These are phyloP conservation scores for Naganishia kalamii DNA, from an alignment of 768 basidiomycete species.

Conservation along the genomic window DNA sequence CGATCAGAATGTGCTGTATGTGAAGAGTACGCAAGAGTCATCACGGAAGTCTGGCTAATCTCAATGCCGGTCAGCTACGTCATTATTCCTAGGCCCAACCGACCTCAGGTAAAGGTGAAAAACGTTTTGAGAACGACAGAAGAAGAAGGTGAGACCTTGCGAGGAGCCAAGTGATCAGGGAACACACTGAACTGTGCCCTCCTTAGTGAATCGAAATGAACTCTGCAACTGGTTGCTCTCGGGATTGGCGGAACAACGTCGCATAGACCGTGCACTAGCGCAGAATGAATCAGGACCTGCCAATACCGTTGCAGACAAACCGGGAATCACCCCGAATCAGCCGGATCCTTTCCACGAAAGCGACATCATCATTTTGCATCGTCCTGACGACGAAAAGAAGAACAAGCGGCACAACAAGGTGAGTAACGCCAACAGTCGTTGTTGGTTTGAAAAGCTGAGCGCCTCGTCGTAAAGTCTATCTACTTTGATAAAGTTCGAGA, in stretches of 20 bases:
- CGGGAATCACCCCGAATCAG: not conserved
- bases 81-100: constrained; percentile 37
- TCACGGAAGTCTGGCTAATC: not conserved
- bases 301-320: not conserved
- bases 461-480: constrained; percentile 26
- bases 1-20: constrained; percentile 43
- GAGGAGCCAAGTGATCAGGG: not conserved
- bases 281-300: not conserved
- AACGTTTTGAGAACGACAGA: constrained; percentile 35
- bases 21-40: not conserved
- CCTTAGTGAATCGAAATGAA: constrained; percentile 37
- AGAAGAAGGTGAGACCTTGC: constrained; percentile 35
- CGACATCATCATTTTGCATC: constrained; percentile 39
- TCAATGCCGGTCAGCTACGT: constrained; percentile 32
- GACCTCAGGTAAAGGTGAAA: constrained; percentile 37
- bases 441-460: not conserved
- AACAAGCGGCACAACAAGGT: constrained; percentile 30
- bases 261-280: constrained; percentile 32
- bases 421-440: constrained; percentile 26
- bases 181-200: not conserved
- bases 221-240: constrained; percentile 34
- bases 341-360: constrained; percentile 19
- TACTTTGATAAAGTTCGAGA: constrained; percentile 41
- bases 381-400: constrained; percentile 34
- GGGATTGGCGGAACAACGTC: constrained; percentile 39